Evolutionary conservation across 2,329 filamentous ascomycete genomes (phyloP).

Genomic region (Fusarium chuoi): DNA sequence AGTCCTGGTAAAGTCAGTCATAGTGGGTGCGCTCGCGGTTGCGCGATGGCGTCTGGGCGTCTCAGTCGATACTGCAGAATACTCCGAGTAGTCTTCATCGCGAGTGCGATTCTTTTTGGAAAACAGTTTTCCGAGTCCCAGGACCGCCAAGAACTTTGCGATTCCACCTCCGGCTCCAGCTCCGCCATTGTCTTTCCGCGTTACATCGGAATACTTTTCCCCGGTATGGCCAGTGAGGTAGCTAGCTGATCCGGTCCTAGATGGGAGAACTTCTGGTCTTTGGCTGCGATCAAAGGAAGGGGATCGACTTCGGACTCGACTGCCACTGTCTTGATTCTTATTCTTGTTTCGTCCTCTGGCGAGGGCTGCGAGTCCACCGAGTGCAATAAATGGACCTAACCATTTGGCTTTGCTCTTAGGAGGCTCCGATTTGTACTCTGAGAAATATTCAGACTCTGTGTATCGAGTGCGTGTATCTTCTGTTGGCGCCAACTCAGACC

Average conservation of each 20-base stretch:
- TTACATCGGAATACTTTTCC: slow-evolving; percentile 71
- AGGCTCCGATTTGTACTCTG: slow-evolving; percentile 47
- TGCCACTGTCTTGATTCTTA: slow-evolving; percentile 51
- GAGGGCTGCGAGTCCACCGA: slow-evolving; percentile 60
- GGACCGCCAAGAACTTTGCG: slow-evolving; percentile 66
- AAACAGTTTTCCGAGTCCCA: slow-evolving; percentile 69
- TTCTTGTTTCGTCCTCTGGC: slow-evolving; percentile 57
- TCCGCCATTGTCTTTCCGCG: slow-evolving; percentile 45
- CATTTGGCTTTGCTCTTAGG: slow-evolving; percentile 52
- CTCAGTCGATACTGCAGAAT: slow-evolving; percentile 71
- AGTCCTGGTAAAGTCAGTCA: slow-evolving; percentile 56
- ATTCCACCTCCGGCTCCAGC: slow-evolving; percentile 61
- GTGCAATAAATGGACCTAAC: slow-evolving; percentile 65
- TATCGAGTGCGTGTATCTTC: slow-evolving; percentile 54
- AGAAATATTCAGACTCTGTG: slow-evolving; percentile 55
- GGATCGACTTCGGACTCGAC: slow-evolving; percentile 54
- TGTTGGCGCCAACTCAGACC: slow-evolving; percentile 55
- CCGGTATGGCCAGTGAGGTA: slow-evolving; percentile 58
- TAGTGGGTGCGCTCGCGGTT: slow-evolving; percentile 51
- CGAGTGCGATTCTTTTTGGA: slow-evolving; percentile 61
- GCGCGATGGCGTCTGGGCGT: slow-evolving; percentile 63
- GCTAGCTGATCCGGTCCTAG: slow-evolving; percentile 64
- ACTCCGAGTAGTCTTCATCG: slow-evolving; percentile 72
- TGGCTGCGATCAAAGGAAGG: slow-evolving; percentile 51
- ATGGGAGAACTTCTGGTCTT: slow-evolving; percentile 62